A percentile compares a stretch with the other conserved stretches of the same genome.
Evolutionary conservation across 495 filamentous ascomycete species (phyloP).

Genomic region (Aspergillus haitiensis): DNA sequence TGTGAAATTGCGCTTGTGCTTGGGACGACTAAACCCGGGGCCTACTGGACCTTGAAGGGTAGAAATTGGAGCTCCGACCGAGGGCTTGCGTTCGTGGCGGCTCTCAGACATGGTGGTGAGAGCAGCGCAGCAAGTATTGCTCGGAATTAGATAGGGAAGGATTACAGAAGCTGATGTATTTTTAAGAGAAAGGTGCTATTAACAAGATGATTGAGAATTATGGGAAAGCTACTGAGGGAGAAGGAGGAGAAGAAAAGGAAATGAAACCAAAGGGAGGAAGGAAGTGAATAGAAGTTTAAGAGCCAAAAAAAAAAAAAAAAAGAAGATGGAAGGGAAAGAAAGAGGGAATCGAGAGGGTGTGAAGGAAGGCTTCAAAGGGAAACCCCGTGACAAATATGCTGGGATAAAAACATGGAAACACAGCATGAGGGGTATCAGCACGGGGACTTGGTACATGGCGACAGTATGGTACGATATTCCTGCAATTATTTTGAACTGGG

Average conservation of each 20-base stretch:
- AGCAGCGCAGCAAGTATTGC: background rate
- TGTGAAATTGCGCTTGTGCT: slow-evolving; percentile 92
- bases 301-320: background rate
- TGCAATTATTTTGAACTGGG: background rate
- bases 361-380: too few species aligned
- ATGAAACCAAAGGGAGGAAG: background rate
- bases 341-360: slow-evolving; percentile 18
- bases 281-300: too few species aligned
- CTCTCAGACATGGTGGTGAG: slow-evolving; percentile 23
- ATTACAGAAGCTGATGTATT: background rate
- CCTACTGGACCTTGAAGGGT: slow-evolving; percentile 80
- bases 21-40: slow-evolving; percentile 72
- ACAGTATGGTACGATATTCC: slow-evolving; percentile 7
- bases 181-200: background rate
- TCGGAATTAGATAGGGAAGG: background rate
- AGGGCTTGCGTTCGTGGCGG: slow-evolving; percentile 67
- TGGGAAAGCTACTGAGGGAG: background rate
- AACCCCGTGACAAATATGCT: slow-evolving; percentile 20
- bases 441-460: slow-evolving; percentile 10
- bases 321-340: slow-evolving; percentile 16
- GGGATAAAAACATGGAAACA: slow-evolving; percentile 19
- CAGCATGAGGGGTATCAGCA: slow-evolving; percentile 17
- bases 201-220: background rate
- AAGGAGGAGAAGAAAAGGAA: background rate
- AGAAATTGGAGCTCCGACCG: slow-evolving; percentile 75